Conservation (phyloP, 441 rosid genomes). For the Erodium trifolium region DNA sequence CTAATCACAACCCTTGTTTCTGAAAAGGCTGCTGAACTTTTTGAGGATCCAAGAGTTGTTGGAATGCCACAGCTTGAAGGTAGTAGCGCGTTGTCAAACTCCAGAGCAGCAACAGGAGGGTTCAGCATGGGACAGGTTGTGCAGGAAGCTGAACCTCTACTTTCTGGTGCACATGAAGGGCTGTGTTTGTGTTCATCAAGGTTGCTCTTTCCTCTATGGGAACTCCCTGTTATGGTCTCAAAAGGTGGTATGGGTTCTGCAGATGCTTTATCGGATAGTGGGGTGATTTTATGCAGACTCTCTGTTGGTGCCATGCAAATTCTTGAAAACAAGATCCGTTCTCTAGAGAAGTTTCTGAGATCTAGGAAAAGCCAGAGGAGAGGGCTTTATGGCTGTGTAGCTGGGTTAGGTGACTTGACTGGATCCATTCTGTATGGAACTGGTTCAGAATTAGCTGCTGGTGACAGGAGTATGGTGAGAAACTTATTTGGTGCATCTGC, state of each 20-base stretch:
- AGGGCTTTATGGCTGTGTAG: conserved; percentile 93
- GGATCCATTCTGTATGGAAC: conserved; percentile 85
- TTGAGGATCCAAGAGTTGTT: conserved; percentile 92
- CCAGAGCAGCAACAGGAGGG: conserved; percentile 82
- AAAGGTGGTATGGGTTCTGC: conserved; percentile 38
- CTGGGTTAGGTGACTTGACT: conserved; percentile 75
- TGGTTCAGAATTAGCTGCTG: conserved; percentile 52
- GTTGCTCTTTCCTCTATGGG: conserved; percentile 90
- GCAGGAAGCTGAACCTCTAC: conserved; percentile 91
- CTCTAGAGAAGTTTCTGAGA: conserved; percentile 76
- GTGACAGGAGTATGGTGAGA: conserved; percentile 66
- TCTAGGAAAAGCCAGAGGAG: conserved; percentile 88
- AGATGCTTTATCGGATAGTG: conserved; percentile 40
- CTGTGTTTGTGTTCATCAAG: conserved; percentile 89
- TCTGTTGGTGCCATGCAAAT: conserved; percentile 68
- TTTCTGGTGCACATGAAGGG: conserved; percentile 94
- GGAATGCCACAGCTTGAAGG: conserved; percentile 96
- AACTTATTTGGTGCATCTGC: conserved; percentile 68
- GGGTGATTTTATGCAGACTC: conserved; percentile 65
- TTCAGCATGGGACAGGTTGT: conserved; percentile 99
- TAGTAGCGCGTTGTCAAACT: conserved; percentile 55
- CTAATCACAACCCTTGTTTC: conserved; percentile 62
- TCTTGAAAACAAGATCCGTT: conserved; percentile 78
- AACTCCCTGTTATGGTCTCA: conserved; percentile 63
- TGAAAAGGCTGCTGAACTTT: conserved; percentile 94